These are phyloP conservation scores for Pythium guiyangense DNA, from an alignment of 352 stramenopile species.

Conservation along the genomic window DNA sequence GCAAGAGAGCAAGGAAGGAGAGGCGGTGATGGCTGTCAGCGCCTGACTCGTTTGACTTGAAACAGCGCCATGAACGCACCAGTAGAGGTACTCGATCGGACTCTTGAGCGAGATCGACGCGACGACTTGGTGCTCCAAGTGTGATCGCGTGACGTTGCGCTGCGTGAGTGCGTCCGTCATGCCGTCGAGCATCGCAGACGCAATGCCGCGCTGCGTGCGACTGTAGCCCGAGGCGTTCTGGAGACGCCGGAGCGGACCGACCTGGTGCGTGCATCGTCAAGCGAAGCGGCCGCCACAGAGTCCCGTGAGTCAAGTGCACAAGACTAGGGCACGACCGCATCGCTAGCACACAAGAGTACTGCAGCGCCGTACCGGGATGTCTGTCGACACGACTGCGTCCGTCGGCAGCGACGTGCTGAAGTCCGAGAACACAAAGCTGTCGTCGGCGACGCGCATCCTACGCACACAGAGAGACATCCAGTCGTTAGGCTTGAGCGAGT, in stretches of 20 bases:
- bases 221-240: constrained; percentile 80
- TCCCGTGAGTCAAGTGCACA: background rate
- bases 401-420: constrained; percentile 73
- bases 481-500: background rate
- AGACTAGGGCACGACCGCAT: background rate
- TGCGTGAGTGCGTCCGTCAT: constrained; percentile 73
- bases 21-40: too few species aligned
- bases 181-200: constrained; percentile 64
- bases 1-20: too few species aligned
- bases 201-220: constrained; percentile 54
- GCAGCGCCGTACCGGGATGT: constrained; percentile 54
- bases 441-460: constrained; percentile 84
- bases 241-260: constrained; percentile 68
- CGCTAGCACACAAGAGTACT: too few species aligned
- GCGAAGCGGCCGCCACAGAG: too few species aligned
- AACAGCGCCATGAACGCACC: too few species aligned
- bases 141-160: constrained; percentile 77
- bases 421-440: constrained; percentile 84
- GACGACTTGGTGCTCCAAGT: constrained; percentile 82
- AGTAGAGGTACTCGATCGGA: constrained; percentile 75
- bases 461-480: too few species aligned
- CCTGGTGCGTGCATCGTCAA: too few species aligned
- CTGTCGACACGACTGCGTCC: constrained; percentile 53
- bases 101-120: constrained; percentile 62
- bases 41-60: too few species aligned